Conservation (phyloP, 2,329 filamentous ascomycete species). For the Phialocephala subalpina region DNA sequence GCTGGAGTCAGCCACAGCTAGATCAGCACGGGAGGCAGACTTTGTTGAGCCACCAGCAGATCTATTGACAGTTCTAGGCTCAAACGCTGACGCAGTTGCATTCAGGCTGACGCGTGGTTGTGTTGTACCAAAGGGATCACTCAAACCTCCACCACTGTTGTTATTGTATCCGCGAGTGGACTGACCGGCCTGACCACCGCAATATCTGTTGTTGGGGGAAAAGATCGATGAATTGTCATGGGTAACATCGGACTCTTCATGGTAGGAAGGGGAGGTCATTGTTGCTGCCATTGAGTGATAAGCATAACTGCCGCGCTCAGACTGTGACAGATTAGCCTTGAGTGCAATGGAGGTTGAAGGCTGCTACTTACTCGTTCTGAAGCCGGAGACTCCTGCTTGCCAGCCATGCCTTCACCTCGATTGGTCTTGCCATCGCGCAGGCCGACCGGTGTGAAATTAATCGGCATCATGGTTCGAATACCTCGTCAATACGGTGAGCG, state of each 20-base stretch:
- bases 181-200: too few species aligned
- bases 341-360: not conserved
- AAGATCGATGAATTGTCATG: too few species aligned
- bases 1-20: not conserved
- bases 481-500: not conserved
- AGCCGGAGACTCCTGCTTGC: not conserved
- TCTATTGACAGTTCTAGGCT: not conserved
- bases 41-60: not conserved
- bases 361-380: not conserved
- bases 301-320: not conserved
- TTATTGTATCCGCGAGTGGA: too few species aligned
- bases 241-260: not conserved
- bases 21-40: not conserved
- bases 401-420: not conserved
- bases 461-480: not conserved
- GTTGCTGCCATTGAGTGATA: not conserved
- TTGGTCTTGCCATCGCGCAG: not conserved
- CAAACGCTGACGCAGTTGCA: not conserved
- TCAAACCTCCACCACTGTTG: not conserved
- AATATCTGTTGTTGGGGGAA: too few species aligned
- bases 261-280: not conserved
- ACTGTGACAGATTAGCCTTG: not conserved
- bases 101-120: not conserved
- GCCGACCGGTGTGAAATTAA: not conserved
- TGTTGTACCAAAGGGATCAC: not conserved